phyloP scores from a whole-genome alignment of 805 yeast genomes.

The Barnettozyma vustinii region DNA sequence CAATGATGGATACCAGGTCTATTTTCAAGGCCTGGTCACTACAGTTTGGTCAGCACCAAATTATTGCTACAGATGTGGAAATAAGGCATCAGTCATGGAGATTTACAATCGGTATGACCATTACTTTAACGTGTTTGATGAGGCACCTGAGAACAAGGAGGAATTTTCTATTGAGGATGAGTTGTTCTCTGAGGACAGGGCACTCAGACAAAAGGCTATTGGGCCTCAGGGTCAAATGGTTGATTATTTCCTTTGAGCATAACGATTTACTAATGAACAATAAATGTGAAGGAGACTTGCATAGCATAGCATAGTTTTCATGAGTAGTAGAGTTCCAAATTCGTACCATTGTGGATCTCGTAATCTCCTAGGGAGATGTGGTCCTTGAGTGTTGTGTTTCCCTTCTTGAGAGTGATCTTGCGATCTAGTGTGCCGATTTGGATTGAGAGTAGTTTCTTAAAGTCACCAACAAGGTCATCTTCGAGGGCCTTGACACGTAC shows the following conservation, averaged over 20 bases:
- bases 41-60: constrained; percentile 99
- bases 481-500: constrained; percentile 79
- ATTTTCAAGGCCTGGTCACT: constrained; percentile 84
- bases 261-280: not conserved
- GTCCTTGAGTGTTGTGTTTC: constrained; percentile 78
- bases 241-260: constrained; percentile 43
- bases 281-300: not conserved
- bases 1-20: constrained; percentile 90
- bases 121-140: constrained; percentile 89
- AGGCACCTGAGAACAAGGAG: constrained; percentile 87
- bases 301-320: constrained; percentile 24
- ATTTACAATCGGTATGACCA: constrained; percentile 62
- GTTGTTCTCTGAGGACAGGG: constrained; percentile 8
- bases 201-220: constrained; percentile 1
- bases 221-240: constrained; percentile 35
- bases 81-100: constrained; percentile 95
- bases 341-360: constrained; percentile 86
- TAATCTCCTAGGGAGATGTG: constrained; percentile 92
- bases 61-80: constrained; percentile 95
- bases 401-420: constrained; percentile 69
- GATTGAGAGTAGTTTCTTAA: constrained; percentile 74
- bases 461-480: constrained; percentile 83
- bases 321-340: constrained; percentile 75
- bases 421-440: constrained; percentile 76
- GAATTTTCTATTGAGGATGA: constrained; percentile 26